Evolutionary conservation across 306 rosid genomes (phyloP), one percentile per base, ranked within the genome.

Genomic region (Gastrolobium bilobum): DNA sequence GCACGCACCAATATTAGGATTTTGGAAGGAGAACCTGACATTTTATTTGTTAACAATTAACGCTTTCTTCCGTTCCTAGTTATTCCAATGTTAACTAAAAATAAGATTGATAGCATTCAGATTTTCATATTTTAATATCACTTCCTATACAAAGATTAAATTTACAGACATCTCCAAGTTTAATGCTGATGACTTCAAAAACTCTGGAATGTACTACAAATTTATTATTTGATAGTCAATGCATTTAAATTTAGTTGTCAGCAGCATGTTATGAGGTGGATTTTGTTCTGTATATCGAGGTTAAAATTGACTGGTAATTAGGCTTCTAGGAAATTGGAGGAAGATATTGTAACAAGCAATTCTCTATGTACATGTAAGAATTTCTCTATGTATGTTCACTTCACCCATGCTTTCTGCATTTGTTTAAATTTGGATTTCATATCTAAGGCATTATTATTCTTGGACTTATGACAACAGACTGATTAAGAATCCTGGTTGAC

Each of bases 401-500:
- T 20, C 26, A 20, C 26, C 66, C 15, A 42, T 20, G 29, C 37
- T 61, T 47, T 59, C 67, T 64, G 68, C 59, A 34, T 73, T 66
- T 46, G 29, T 51, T 79, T 66, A 42, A 75, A 53, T 58, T 63
- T 58, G n/a, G 10, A 37, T 63, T 61, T 68, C 76, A 68, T 42
- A 42, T 75, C n/a, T 60, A 75, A 70, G 58, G 68, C 51, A 40
- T 47, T 73, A 14, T 38, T 71, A 57, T 74, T 63, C 43, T 31
- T 67, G 59, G 63, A 62, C 63, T 54, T 81, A 7, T 65, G 26
- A 50, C 65, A 20, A 71, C 58, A 20, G 7, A 57, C 68, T 83
- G 47, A 68, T 68, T 80, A 43, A 72, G 66, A 76, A 68, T 75
- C 15, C 33, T 68, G 64, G 60, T 63, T 88, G 62, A 65, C 46